Base-by-base conservation (phyloP, 371 early-diverging fungal species). In the Lichtheimia ornata region DNA sequence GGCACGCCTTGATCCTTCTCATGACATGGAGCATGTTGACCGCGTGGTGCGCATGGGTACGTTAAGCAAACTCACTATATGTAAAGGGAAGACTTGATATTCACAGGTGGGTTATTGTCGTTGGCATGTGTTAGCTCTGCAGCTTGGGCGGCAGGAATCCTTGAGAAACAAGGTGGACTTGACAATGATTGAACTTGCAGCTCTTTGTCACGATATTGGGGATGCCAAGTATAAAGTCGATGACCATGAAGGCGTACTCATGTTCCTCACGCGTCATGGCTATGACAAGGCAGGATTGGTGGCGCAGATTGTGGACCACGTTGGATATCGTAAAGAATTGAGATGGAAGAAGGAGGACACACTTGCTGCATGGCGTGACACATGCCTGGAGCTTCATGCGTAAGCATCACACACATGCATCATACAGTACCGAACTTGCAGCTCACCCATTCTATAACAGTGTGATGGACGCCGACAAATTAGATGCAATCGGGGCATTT, bases 401-500 rank as follows among this genome's bases (percentile, higher is more conserved):
- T 82, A 82, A 68, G 76, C 66, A 35, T 12, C 44, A 28, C 12
- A 22, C 12, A 56, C 4, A 20, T 42, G 44, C 25, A 56, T n/a
- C n/a, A n/a, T n/a, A n/a, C n/a, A n/a, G n/a, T 24, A 18, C 18
- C 3, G 13, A 4, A n/a, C 41, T 41, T 56, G 57, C 20, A 43
- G n/a, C 20, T 43, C 18, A 20, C n/a, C 24, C 18, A 20, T 13
- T 22, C 4, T 58, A 40, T 45, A 1, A 9, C 30, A 87, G 88
- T 59, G 91, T 91, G 6, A 89, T 89, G 68, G 93, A 93, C 69
- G 92, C 93, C 0, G 93, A 93, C 64, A 85, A 89, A 49, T 65
- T 93, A 62, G 93, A 93, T 65, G 92, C 93, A 1, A 89, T 93
- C 55, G 93, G 93, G 2, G 93, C 92, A 22, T 88, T 93, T 72